Conservation (phyloP, 2,329 filamentous ascomycete genomes). For the Fusarium clavum region DNA sequence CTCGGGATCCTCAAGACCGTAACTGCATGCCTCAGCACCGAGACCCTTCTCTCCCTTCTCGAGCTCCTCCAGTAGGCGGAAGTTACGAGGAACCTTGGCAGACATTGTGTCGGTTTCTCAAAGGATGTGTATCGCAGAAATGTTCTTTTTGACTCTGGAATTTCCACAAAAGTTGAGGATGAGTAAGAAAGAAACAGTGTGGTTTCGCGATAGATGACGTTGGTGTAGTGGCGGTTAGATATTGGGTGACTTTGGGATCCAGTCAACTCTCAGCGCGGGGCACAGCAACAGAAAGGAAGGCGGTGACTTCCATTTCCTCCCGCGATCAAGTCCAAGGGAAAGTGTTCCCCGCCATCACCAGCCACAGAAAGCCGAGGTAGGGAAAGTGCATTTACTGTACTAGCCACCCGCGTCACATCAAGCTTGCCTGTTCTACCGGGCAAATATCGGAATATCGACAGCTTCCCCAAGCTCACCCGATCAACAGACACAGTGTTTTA, state of each 20-base stretch:
- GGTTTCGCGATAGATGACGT: constrained; percentile 30
- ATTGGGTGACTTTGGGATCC: constrained; percentile 33
- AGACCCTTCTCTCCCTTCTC: constrained; percentile 99
- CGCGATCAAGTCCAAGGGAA: not conserved
- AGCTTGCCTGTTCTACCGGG: constrained; percentile 26
- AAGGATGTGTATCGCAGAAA: not conserved
- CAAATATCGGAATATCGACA: constrained; percentile 32
- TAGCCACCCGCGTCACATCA: constrained; percentile 26
- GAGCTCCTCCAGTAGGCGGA: constrained; percentile 94
- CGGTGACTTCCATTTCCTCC: constrained; percentile 21
- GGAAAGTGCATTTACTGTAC: not conserved
- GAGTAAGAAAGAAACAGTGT: constrained; percentile 11
- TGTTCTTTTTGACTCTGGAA: not conserved
- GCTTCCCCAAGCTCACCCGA: constrained; percentile 27
- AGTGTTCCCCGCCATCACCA: constrained; percentile 27
- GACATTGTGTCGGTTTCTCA: constrained; percentile 45
- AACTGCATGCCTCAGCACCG: constrained; percentile 96
- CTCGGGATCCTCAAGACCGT: constrained; percentile 92
- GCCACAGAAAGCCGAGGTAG: constrained; percentile 18
- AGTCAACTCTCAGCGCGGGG: constrained; percentile 30
- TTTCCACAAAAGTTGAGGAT: not conserved
- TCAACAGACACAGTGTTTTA: constrained; percentile 32
- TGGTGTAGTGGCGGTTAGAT: constrained; percentile 35
- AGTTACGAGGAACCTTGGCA: constrained; percentile 88
- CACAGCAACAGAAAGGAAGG: constrained; percentile 33